Conservation (phyloP, 768 basidiomycete species). For the Leccinum subgranulosum region DNA sequence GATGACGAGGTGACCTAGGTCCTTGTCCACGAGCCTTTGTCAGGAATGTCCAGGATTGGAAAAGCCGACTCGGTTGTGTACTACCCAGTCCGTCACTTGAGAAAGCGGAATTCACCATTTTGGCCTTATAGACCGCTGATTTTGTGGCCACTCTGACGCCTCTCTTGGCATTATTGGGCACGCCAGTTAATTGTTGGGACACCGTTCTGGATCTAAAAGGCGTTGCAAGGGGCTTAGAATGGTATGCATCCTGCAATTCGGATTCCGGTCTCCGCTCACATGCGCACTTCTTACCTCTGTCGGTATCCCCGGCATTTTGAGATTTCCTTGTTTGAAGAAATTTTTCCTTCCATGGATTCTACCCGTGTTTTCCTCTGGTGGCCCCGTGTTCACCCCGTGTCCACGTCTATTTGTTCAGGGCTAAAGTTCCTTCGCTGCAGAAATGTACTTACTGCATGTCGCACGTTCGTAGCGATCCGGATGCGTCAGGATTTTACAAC, state of each 20-base stretch:
- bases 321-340: neutral
- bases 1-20: constrained; percentile 26
- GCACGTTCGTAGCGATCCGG: neutral
- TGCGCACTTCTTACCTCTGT: neutral
- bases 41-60: neutral
- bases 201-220: neutral
- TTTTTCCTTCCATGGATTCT: neutral
- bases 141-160: constrained; percentile 5
- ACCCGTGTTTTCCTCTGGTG: neutral
- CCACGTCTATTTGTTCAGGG: neutral
- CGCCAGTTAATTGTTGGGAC: neutral
- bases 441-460: neutral
- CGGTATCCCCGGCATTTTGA: neutral
- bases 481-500: neutral
- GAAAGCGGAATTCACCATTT: constrained; percentile 1
- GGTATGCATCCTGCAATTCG: neutral
- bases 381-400: neutral
- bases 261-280: neutral
- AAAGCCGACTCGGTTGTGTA: neutral
- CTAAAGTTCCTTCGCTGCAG: neutral
- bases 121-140: neutral
- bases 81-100: neutral
- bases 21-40: constrained; percentile 12
- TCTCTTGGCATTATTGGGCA: constrained; percentile 4
- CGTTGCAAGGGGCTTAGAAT: neutral